Base-by-base conservation (phyloP, 331 rosid species). In the Dryas integrifolia region DNA sequence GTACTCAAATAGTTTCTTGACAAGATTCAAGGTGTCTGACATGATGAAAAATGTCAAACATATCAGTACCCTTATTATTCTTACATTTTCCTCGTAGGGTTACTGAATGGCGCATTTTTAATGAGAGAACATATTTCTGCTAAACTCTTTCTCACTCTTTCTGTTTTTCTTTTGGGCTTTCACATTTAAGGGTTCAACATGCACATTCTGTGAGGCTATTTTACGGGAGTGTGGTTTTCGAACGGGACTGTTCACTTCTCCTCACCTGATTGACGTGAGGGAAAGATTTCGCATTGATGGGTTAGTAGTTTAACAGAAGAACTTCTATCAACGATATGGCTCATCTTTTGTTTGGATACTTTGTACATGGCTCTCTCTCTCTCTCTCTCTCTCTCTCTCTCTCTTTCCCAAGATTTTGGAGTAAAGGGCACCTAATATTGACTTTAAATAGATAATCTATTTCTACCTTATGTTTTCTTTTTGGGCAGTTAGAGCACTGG, bases 161-260 rank as follows among this genome's bases (percentile, higher is more conserved):
- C n/a, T 50, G n/a, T 61, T 45, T 59, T 69, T 60, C 72, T 57
- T 67, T 46, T 72, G 80, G 64, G 52, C 14, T 10, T 75, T 62
- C 72, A 76, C 70, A 26, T 79, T 60, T 72, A 73, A 86, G 91
- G 96, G 93, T 57, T 90, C 94, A 57, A 90, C 96, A 11, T 90
- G 96, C 84, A 75, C 86, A 64, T 82, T 87, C 73, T 81, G 85
- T 58, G 90, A 89, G 78, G 88, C 90, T 79, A 88, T 90, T 74
- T 62, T 90, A 78, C 78, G 87, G 49, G 92, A 90, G 67, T 88
- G 90, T 62, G 96, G 93, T 58, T 67, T 90, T 66, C 91, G 73
- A 64, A 88, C 96, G 8, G 96, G 93, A 74, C 88, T 90, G 70
- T 88, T 90, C 87, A 90, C 84, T 47, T 90, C 93, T 30, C 93